Percentiles rank a stretch among this genome's conserved stretches.
Conservation (phyloP, 129 eudicot species). For the Escallonia rubra region DNA sequence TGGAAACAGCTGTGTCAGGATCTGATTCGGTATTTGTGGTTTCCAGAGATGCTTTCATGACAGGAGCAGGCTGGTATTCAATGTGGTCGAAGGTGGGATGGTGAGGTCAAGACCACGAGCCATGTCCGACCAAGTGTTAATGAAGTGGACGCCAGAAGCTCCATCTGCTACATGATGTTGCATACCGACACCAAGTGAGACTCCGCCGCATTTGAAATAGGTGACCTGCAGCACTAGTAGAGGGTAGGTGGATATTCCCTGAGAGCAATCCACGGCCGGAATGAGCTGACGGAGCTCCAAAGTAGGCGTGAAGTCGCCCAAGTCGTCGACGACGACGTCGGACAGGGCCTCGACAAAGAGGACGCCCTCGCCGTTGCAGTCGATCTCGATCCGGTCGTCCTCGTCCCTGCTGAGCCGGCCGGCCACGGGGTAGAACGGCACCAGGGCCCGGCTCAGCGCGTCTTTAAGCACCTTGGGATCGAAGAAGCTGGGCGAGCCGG, state of each 20-base stretch:
- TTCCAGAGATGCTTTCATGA: conserved; percentile 10
- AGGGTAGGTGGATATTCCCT: conserved; percentile 19
- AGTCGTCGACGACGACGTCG: conserved; percentile 7
- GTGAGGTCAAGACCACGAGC: conserved; percentile 52
- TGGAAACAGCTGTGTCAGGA: conserved; percentile 26
- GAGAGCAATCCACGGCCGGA: conserved; percentile 22
- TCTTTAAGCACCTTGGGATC: conserved; percentile 9
- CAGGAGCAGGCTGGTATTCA: conserved; percentile 57
- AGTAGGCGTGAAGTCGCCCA: conserved; percentile 28
- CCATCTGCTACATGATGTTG: conserved; percentile 51
- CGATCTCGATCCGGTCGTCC: conserved; percentile 18
- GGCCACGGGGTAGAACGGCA: conserved; percentile 24
- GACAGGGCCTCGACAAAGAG: conserved; percentile 25
- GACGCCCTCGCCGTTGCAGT: conserved; percentile 27
- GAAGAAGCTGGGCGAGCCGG: conserved; percentile 16
- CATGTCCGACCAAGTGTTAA: conserved; percentile 57
- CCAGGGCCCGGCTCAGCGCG: conserved; percentile 17
- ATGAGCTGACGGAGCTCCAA: conserved; percentile 18
- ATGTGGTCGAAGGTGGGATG: conserved; percentile 55
- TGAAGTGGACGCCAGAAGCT: conserved; percentile 44
- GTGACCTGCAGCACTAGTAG: conserved; percentile 44
- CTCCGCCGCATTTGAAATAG: conserved; percentile 59
- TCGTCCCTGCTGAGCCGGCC: conserved; percentile 19
- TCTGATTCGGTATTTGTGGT: conserved; percentile 1
- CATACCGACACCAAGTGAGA: conserved; percentile 42